phyloP scores from a whole-genome alignment of 179 eudicot species.

The Heliamphora pulchella region DNA sequence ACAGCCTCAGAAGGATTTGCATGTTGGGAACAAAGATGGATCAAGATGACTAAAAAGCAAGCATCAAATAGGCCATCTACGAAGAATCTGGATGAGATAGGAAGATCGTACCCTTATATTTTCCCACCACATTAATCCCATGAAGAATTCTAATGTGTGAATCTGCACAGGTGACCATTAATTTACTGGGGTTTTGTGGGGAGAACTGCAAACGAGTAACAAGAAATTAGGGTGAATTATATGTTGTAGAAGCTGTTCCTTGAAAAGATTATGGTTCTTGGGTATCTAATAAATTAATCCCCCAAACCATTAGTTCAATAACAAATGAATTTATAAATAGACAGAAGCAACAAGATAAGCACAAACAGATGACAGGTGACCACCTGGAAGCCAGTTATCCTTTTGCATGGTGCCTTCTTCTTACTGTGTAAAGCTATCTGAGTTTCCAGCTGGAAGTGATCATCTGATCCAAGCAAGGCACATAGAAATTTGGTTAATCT shows the following conservation, averaged over 20 bases:
- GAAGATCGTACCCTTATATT: slow-evolving; percentile 50
- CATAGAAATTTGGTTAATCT: slow-evolving; percentile 10
- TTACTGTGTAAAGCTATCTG: slow-evolving; percentile 47
- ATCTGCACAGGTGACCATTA: slow-evolving; percentile 83
- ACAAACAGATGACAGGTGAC: not conserved
- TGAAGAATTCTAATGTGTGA: slow-evolving; percentile 66
- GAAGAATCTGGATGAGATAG: not conserved
- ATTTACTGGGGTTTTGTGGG: slow-evolving; percentile 64
- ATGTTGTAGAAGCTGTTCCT: not conserved
- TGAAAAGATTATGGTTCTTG: no score
- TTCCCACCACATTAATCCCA: slow-evolving; percentile 59
- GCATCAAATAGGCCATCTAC: slow-evolving; percentile 13
- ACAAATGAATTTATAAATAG: not conserved
- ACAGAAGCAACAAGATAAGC: slow-evolving; percentile 1
- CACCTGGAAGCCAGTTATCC: slow-evolving; percentile 88
- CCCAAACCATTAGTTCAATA: not conserved
- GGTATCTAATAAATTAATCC: no score
- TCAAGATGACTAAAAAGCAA: no score
- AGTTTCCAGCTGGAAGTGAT: slow-evolving; percentile 58
- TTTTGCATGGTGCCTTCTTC: slow-evolving; percentile 70
- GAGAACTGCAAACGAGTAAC: slow-evolving; percentile 44
- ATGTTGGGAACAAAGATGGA: not conserved
- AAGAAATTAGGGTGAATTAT: slow-evolving; percentile 5
- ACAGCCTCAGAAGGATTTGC: not conserved
- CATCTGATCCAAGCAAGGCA: slow-evolving; percentile 38